Evolutionary conservation across 1,139 yeast genomes (phyloP), one percentile per base, ranked within the genome.

Genomic region (Debaryomycetaceae sp.): DNA sequence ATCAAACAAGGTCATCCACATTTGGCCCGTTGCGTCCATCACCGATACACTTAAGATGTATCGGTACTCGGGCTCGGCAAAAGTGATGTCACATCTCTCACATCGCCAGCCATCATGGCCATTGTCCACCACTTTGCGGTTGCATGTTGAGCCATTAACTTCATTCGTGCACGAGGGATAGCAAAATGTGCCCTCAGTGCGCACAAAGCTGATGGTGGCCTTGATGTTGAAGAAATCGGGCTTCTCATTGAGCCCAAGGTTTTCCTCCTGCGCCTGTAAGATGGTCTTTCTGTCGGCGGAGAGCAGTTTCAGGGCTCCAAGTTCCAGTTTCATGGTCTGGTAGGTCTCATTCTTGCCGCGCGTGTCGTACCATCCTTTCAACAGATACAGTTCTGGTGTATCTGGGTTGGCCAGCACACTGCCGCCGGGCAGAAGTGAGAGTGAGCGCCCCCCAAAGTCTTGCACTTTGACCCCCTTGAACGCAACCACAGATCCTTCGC

Each of bases 331-430:
- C 53, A 83, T 58, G n/a, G 78, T 62, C 45, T 76, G 75, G 62
- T 83, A 86, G 25, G 56, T 61, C 40, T 75, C 78, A 37, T 65
- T 61, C 26, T 68, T 67, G 30, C 96, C 96, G 44, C 75, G 78
- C 30, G 80, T 74, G 49, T 86, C 95, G 49, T 78, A 93, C 99
- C 99, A 93, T 4, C 98, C 97, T 56, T 86, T 85, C 44, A 93
- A 71, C 34, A 75, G 71, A 53, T 78, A 86, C 5, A 96, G 91
- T 54, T 88, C 96, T 12, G 85, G 81, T 14, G 84, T 74, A 49
- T 89, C 96, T 2, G 98, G 98, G 44, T 85, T 84, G 10, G 83
- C 70, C 27, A 78, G 56, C 43, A 91, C 61, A 3, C 85, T 71
- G 18, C 96, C 89, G 9, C 86, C 71, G 41, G 81, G 86, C 14